Conservation (phyloP, 2,329 filamentous ascomycete species). For the Sphaerulina vaccinii region DNA sequence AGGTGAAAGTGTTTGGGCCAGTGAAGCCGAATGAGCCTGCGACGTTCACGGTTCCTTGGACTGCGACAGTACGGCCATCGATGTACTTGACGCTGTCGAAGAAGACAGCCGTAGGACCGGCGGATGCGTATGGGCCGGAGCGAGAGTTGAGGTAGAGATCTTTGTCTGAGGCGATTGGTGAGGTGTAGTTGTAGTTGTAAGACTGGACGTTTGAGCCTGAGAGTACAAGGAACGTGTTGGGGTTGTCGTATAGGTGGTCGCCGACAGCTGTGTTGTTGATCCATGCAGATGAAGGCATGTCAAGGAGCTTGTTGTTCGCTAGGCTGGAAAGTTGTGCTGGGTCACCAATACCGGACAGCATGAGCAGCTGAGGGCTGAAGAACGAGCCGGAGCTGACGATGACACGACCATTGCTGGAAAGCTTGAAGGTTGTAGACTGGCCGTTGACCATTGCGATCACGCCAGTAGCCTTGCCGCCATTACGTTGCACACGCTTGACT, state of each 20-base stretch:
- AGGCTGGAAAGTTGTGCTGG: constrained; percentile 50
- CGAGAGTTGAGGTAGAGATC: constrained; percentile 50
- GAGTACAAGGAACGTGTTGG: constrained; percentile 45
- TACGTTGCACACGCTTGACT: constrained; percentile 48
- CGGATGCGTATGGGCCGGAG: constrained; percentile 55
- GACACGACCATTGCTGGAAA: constrained; percentile 58
- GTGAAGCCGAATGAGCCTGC: constrained; percentile 51
- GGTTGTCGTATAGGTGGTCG: constrained; percentile 54
- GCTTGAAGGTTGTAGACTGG: constrained; percentile 64
- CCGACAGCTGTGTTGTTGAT: constrained; percentile 53
- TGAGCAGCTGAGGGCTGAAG: constrained; percentile 64
- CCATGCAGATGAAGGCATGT: constrained; percentile 43
- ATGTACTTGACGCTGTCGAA: constrained; percentile 56
- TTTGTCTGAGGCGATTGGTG: constrained; percentile 44
- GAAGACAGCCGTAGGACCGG: constrained; percentile 54
- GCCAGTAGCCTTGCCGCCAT: constrained; percentile 57
- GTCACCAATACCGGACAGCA: constrained; percentile 64
- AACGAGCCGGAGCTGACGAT: constrained; percentile 56
- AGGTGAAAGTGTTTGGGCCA: constrained; percentile 53
- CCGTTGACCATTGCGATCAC: constrained; percentile 55
- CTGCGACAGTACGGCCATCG: constrained; percentile 49
- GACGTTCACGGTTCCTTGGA: constrained; percentile 56
- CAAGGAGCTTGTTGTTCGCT: constrained; percentile 39
- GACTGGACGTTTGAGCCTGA: constrained; percentile 55
- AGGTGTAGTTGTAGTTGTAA: constrained; percentile 49